These are phyloP conservation scores for Phytophthora boehmeriae DNA, from an alignment of 352 stramenopile species.

Conservation along the genomic window DNA sequence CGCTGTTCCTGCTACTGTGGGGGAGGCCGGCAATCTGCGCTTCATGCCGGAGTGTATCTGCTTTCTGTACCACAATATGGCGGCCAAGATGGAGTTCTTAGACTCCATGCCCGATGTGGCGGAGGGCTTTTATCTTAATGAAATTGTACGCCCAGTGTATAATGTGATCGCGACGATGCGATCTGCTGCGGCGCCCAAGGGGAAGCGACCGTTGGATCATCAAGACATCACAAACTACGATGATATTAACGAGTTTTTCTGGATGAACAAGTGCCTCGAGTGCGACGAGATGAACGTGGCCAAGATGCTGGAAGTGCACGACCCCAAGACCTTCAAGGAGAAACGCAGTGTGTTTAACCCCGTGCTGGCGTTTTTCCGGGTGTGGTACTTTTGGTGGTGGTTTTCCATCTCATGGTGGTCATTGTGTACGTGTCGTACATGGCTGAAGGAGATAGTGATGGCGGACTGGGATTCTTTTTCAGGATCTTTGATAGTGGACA, in stretches of 20 bases:
- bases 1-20: slow-evolving; percentile 84
- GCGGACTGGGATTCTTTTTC: slow-evolving; percentile 64
- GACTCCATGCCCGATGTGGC: slow-evolving; percentile 54
- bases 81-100: slow-evolving; percentile 62
- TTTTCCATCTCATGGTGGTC: slow-evolving; percentile 72
- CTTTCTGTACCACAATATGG: slow-evolving; percentile 88
- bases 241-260: slow-evolving; percentile 92
- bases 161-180: slow-evolving; percentile 79
- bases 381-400: slow-evolving; percentile 86
- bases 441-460: slow-evolving; percentile 48
- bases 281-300: slow-evolving; percentile 77
- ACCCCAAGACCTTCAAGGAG: slow-evolving; percentile 90
- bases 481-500: slow-evolving; percentile 59
- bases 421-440: slow-evolving; percentile 79
- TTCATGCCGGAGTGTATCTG: slow-evolving; percentile 92
- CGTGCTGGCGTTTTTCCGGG: slow-evolving; percentile 78
- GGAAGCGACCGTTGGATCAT: slow-evolving; percentile 66
- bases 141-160: slow-evolving; percentile 81
- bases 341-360: slow-evolving; percentile 88
- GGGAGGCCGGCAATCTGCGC: slow-evolving; percentile 85
- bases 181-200: slow-evolving; percentile 42
- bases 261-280: slow-evolving; percentile 65
- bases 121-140: slow-evolving; percentile 69
- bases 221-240: slow-evolving; percentile 89
- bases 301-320: slow-evolving; percentile 55